Evolutionary conservation across 805 yeast genomes (phyloP), one percentile per base, ranked within the genome.

Genomic region (Yarrowia sp.): DNA sequence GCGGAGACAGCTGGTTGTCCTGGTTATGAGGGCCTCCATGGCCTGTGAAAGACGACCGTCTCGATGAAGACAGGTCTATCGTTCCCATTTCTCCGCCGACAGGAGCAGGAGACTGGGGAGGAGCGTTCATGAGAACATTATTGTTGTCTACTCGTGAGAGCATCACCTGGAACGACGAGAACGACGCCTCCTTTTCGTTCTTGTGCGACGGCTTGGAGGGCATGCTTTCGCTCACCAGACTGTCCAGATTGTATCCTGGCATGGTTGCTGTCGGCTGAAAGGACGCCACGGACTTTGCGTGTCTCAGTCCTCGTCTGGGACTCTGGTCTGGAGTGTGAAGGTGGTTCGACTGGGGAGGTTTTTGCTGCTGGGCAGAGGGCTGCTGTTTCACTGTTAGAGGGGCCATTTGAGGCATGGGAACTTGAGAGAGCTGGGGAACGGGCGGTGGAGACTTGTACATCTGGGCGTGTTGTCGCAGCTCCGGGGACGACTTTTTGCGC

Each of bases 121-220:
- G 44, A 2, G 50, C 50, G 50, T 58, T 40, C 49, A 19, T 42
- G 4, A 58, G 40, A 13, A 58, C 33, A 12, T 43, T 43, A 14
- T 58, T 58, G 50, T 43, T 58, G 40, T 58, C 64, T 8, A 58
- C 64, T 2, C 64, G 39, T 1, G 64, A 58, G 13, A 58, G 9
- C 50, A 43, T 58, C 42, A 58, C 64, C 33, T 61, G 66, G 55
- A 46, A 61, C 24, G 66, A 61, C 66, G 66, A 61, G 30, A 61
- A 61, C 10, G 55, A 36, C n/a, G 46, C 17, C 50, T 55, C 63
- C n/a, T 19, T 42, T 8, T 56, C 63, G 49, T 58, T 43, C 19
- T 30, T 40, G 49, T 19, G 63, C 39, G 63, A 42, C 39, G 63
- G 47, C 20, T 42, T 42, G 19, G 24, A 33, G 7, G 64, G 50